These are phyloP conservation scores for Aspergillus sp. DNA, from an alignment of 2,329 filamentous ascomycete species.

Conservation along the genomic window DNA sequence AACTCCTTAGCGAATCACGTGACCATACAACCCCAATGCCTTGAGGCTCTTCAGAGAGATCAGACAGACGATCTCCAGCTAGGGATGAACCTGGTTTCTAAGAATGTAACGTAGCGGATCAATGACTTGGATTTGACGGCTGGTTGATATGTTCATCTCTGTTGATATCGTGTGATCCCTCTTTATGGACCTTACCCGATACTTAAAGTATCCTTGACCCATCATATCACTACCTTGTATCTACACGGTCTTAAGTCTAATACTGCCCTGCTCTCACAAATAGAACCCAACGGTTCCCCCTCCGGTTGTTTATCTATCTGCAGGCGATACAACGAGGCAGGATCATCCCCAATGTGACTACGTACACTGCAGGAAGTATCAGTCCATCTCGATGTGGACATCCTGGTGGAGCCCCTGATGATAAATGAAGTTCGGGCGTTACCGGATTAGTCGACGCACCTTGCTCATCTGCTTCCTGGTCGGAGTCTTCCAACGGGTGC, in stretches of 20 bases:
- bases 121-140: too few relatives aligned
- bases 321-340: neutral
- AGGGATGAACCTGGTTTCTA: too few relatives aligned
- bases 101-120: too few relatives aligned
- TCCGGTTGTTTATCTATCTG: neutral
- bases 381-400: neutral
- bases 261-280: neutral
- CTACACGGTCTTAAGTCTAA: neutral
- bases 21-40: too few relatives aligned
- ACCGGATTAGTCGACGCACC: neutral
- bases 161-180: too few relatives aligned
- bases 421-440: neutral
- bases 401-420: neutral
- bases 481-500: neutral
- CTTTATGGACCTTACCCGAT: too few relatives aligned
- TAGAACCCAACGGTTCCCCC: neutral
- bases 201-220: too few relatives aligned
- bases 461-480: neutral
- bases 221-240: too few relatives aligned
- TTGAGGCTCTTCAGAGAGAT: too few relatives aligned
- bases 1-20: too few relatives aligned
- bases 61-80: too few relatives aligned
- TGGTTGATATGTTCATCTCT: too few relatives aligned
- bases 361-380: neutral
- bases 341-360: neutral